Conservation (phyloP, 257 asterid species). For the Solanum sitiens region DNA sequence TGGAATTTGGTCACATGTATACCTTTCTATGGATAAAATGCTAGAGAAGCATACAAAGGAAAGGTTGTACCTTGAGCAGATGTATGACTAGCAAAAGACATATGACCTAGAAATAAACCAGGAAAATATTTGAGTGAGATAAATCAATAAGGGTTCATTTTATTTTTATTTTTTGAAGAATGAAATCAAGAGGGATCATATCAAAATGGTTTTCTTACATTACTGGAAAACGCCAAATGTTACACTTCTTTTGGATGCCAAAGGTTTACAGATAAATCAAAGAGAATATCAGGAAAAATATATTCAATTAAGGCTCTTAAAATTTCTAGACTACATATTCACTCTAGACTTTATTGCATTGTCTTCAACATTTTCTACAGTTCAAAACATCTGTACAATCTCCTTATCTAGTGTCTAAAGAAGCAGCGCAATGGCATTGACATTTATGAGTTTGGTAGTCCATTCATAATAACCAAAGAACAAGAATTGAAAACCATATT, state of each 20-base stretch:
- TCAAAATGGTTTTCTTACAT: not conserved
- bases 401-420: not conserved
- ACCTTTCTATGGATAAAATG: not conserved
- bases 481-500: not conserved
- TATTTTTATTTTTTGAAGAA: not conserved
- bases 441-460: not conserved
- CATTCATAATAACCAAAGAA: not conserved
- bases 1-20: not conserved
- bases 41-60: not conserved
- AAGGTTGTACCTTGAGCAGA: conserved; percentile 37
- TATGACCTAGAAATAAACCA: conserved; percentile 33
- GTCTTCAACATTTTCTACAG: not conserved
- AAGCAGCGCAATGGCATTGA: not conserved
- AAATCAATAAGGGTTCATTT: not conserved
- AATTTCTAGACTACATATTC: not conserved
- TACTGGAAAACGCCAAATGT: not conserved
- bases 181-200: not conserved
- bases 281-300: not conserved
- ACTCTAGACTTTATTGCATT: not conserved
- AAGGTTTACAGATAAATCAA: not conserved
- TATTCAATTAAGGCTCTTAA: not conserved
- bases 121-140: not conserved
- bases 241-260: not conserved
- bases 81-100: conserved; percentile 39
- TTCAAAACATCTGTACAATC: not conserved